Evolutionary conservation across 2,329 filamentous ascomycete genomes (phyloP), one percentile per base, ranked within the genome.

Genomic region (Aspergillus uvarum): DNA sequence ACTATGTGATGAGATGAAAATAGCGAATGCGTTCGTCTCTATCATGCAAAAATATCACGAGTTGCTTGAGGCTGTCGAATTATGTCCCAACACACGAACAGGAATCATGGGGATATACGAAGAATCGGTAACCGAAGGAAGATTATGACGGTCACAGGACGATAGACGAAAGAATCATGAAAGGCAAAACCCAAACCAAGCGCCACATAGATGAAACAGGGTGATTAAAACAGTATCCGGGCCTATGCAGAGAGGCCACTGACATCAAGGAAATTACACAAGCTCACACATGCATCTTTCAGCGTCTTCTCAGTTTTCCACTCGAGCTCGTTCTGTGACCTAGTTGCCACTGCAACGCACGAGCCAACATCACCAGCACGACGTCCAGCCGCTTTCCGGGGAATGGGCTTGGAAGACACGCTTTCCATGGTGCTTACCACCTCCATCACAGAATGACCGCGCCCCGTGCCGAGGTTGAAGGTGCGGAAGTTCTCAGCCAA

Each of bases 301-400:
- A 77, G 58, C 5, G 72, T 68, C 64, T 76, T 76, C 51, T 76
- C 66, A 8, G 75, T 76, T 60, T 75, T 73, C 69, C 72, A 78
- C 58, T 75, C 71, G 50, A 89, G 78, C 74, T 90, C 87, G 69
- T 83, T 78, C 60, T 85, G 61, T 2, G 75, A 74, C 31, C 74
- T 67, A 21, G 68, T 65, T 48, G 73, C 71, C 29, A 73, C 71
- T 31, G 76, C 76, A 42, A 78, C 74, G 44, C 75, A 78, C 26
- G 70, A 74, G 31, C 75, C 75, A 47, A 78, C 76, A 53, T 77
- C 76, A 26, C 76, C 76, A 11, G 70, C 64, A 49, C 76, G 72
- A 32, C 76, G 72, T 35, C 60, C 70, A 14, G 73, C 73, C 8
- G 68, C 69, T 51, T 60, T 74, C 26, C 67, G 64, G 29, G 74